These are phyloP conservation scores for Pseudogymnoascus sp. DNA, from an alignment of 2,329 filamentous ascomycete species.

Conservation along the genomic window DNA sequence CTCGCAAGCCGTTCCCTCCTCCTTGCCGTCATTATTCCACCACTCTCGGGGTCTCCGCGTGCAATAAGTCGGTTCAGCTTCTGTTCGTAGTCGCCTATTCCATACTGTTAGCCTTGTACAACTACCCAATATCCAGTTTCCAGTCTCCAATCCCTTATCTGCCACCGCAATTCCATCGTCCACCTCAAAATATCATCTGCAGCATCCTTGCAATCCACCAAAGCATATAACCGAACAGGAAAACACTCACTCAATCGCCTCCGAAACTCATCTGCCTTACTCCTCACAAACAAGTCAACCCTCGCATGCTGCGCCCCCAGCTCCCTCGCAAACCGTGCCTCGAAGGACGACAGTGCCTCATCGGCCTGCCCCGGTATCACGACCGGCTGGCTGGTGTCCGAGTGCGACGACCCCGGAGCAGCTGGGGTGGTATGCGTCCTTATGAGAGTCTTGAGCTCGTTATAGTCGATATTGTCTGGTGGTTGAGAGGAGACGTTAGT, in stretches of 20 bases:
- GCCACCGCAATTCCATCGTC: not conserved
- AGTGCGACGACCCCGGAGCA: slow-evolving; percentile 45
- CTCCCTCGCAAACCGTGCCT: slow-evolving; percentile 63
- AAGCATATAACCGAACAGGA: not conserved
- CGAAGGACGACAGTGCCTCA: slow-evolving; percentile 53
- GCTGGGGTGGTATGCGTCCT: slow-evolving; percentile 68
- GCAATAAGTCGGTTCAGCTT: slow-evolving; percentile 36
- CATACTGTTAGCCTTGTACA: not conserved
- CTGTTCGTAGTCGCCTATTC: slow-evolving; percentile 46
- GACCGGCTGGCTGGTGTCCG: slow-evolving; percentile 45
- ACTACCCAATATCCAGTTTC: not conserved
- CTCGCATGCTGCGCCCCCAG: slow-evolving; percentile 69
- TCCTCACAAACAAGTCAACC: slow-evolving; percentile 69
- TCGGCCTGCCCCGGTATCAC: slow-evolving; percentile 67
- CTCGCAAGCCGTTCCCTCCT: not conserved
- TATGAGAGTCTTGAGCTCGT: slow-evolving; percentile 77
- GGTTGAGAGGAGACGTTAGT: not conserved
- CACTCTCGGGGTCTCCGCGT: not conserved
- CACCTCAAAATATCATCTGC: not conserved
- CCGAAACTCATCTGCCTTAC: slow-evolving; percentile 72
- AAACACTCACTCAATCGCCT: slow-evolving; percentile 44
- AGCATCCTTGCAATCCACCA: not conserved
- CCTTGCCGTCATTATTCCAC: not conserved
- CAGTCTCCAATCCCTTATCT: not conserved
- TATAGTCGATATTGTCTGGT: slow-evolving; percentile 81